Percentiles rank a stretch among this genome's conserved stretches.
These are phyloP conservation scores for Botryosphaeria agaves DNA, from an alignment of 2,329 filamentous ascomycete species.

Conservation along the genomic window DNA sequence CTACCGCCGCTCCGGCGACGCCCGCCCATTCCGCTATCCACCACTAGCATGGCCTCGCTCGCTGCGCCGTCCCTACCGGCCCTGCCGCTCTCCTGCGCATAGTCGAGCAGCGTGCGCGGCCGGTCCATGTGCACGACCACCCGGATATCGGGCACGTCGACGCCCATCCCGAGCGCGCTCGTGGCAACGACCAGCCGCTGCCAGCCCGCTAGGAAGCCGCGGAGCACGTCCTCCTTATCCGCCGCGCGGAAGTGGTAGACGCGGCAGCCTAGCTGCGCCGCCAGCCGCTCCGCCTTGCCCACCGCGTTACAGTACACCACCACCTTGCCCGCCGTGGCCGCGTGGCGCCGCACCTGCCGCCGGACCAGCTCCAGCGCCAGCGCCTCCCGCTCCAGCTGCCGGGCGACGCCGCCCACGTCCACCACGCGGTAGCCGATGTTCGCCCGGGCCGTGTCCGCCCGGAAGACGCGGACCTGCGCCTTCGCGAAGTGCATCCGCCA, in stretches of 20 bases:
- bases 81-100: slow-evolving; percentile 1
- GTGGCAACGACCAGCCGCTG: background rate
- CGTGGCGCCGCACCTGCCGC: background rate
- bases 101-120: background rate
- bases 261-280: background rate
- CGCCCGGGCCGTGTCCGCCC: background rate
- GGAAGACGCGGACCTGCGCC: background rate
- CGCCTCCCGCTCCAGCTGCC: background rate
- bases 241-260: background rate
- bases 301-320: background rate
- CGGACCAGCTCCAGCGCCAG: background rate
- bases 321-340: background rate
- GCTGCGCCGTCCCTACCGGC: background rate
- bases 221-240: background rate
- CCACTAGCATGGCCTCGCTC: background rate
- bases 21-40: background rate
- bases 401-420: background rate
- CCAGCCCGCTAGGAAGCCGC: background rate
- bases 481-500: background rate
- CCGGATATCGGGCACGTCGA: slow-evolving; percentile 1
- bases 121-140: slow-evolving; percentile 1
- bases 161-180: slow-evolving; percentile 1
- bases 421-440: slow-evolving; percentile 1
- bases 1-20: too few species aligned
- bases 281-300: background rate